These are phyloP conservation scores for Parascedosporium putredinis DNA, from an alignment of 2,329 filamentous ascomycete species.

Conservation along the genomic window DNA sequence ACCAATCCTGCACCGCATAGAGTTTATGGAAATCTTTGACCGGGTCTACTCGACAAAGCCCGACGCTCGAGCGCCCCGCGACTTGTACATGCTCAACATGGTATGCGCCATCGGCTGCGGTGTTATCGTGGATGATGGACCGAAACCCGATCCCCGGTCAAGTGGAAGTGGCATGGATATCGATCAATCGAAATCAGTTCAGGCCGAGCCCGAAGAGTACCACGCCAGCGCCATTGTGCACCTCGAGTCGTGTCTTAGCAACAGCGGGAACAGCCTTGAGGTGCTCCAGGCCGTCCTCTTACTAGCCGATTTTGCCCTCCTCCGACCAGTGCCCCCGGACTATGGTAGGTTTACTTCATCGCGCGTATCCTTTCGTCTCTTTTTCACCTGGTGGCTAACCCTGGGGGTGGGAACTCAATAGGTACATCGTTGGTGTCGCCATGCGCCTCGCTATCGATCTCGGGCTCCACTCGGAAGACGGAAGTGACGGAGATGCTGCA, in stretches of 20 bases:
- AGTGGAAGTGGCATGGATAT: slow-evolving; percentile 23
- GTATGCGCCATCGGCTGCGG: slow-evolving; percentile 93
- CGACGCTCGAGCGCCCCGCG: slow-evolving; percentile 59
- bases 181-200: slow-evolving; percentile 21
- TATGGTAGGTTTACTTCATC: slow-evolving; percentile 55
- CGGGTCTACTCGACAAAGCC: slow-evolving; percentile 63
- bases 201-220: slow-evolving; percentile 83
- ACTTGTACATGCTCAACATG: slow-evolving; percentile 93
- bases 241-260: slow-evolving; percentile 75
- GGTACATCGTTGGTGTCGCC: slow-evolving; percentile 90
- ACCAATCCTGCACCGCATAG: slow-evolving; percentile 76
- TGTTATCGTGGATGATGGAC: slow-evolving; percentile 66
- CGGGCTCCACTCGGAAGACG: slow-evolving; percentile 87
- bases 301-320: slow-evolving; percentile 79
- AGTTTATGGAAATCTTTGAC: slow-evolving; percentile 85
- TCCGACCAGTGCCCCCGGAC: slow-evolving; percentile 85
- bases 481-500: slow-evolving; percentile 44
- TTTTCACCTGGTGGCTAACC: slow-evolving; percentile 6
- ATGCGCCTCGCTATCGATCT: slow-evolving; percentile 84
- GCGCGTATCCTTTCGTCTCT: slow-evolving; percentile 6
- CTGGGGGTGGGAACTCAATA: slow-evolving; percentile 14
- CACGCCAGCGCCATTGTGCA: slow-evolving; percentile 91
- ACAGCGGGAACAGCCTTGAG: slow-evolving; percentile 80
- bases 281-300: slow-evolving; percentile 89
- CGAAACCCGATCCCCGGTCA: slow-evolving; percentile 30